A percentile compares a stretch with the other conserved stretches of the same genome.
Evolutionary conservation across 2,329 filamentous ascomycete genomes (phyloP).

Genomic region (Diaporthe sp.): DNA sequence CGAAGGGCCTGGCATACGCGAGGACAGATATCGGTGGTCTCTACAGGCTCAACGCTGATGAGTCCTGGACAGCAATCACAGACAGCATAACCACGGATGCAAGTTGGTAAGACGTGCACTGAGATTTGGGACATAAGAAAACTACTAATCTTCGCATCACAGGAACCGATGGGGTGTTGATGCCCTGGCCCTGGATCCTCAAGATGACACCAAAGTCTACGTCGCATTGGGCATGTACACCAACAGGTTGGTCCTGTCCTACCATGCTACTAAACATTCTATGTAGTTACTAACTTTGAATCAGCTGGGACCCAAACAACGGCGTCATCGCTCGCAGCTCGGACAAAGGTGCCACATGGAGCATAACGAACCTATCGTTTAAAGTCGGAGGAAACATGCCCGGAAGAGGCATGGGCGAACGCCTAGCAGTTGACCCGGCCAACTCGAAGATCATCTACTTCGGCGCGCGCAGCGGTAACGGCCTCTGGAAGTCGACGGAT

Average conservation of each 20-base stretch:
- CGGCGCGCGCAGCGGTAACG: constrained; percentile 70
- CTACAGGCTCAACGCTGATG: constrained; percentile 68
- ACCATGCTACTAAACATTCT: no score
- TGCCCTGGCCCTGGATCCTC: constrained; percentile 68
- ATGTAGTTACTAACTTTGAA: background rate
- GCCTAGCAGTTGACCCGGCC: constrained; percentile 70
- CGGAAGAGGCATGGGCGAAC: constrained; percentile 71
- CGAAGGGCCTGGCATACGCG: constrained; percentile 66
- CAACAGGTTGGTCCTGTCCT: constrained; percentile 56
- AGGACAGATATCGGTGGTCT: constrained; percentile 71
- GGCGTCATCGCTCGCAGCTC: constrained; percentile 68
- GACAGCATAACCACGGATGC: constrained; percentile 39
- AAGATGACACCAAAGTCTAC: constrained; percentile 66
- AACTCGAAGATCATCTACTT: constrained; percentile 71
- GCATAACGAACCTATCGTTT: constrained; percentile 64
- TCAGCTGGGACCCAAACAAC: constrained; percentile 63
- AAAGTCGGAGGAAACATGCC: constrained; percentile 75
- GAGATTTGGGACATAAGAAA: background rate
- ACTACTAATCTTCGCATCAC: background rate
- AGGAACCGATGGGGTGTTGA: constrained; percentile 72
- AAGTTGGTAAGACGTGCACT: constrained; percentile 24
- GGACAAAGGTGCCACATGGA: constrained; percentile 68
- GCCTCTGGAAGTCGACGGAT: constrained; percentile 71
- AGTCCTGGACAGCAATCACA: constrained; percentile 47
- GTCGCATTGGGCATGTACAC: constrained; percentile 71